Base-by-base conservation (phyloP, 2,329 filamentous ascomycete genomes). In the Colletotrichum cordylinicola region DNA sequence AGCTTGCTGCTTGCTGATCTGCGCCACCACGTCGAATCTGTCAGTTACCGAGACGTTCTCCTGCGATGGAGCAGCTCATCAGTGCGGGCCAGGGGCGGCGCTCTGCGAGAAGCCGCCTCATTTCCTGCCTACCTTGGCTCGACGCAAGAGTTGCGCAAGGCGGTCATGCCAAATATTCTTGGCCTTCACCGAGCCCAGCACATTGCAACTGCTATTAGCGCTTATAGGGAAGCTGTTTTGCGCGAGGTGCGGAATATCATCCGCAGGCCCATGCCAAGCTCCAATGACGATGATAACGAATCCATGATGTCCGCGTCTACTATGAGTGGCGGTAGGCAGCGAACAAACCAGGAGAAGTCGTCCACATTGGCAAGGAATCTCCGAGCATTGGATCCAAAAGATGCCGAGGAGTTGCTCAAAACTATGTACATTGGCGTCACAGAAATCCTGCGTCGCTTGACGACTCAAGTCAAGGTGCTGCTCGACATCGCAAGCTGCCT, bases 401-500 rank as follows among this genome's bases (percentile, higher is more conserved):
- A 98, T 84, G 95, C 96, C 0, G 96, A 98, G 84, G 91, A 93
- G 8, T 91, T 98, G 79, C 90, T 98, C 16, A 88, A 92, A 35
- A 94, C 92, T 73, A 94, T 98, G 18, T 99, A 98, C 81, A 94
- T 96, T 21, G 93, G 94, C 39, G 93, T 98, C 10, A 94, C 96
- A 6, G 97, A 99, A 86, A 95, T 95, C 5, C 84, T 99, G 64
- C 90, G 97, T 72, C 91, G 97, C 80, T 87, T 98, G 9, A 95
- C 95, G 21, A 96, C 95, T 1, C 96, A 98, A 82, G 94, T 97
- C 71, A 99, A 99, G 83, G 93, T 98, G 12, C 86, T 99, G n/a
- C 89, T 99, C 12, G 97, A 99, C 83, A 94, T 98, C 24, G 97
- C 96, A 1, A 98, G 96, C 82, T 93, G 92, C 15, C 89, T 94